Percentiles rank a stretch among this genome's conserved stretches.
Conservation (phyloP, 1,284 basidiomycete genomes). For the Tetrapyrgos nigripes region DNA sequence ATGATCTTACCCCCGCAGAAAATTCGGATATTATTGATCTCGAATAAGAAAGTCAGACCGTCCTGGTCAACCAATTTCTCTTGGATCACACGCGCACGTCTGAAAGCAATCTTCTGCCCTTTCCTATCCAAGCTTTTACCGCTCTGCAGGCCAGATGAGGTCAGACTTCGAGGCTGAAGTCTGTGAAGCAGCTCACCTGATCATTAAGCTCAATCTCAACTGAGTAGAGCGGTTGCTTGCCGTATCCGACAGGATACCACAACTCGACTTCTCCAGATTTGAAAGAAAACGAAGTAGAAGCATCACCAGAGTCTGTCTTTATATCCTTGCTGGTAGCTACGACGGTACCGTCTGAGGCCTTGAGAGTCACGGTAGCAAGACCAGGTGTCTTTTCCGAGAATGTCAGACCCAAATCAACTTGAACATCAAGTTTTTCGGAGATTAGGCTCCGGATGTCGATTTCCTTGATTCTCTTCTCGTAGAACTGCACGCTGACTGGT, state of each 20-base stretch:
- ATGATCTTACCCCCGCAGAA: constrained; percentile 77
- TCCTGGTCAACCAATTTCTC: constrained; percentile 74
- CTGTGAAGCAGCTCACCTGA: constrained; percentile 42
- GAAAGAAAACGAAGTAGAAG: constrained; percentile 56
- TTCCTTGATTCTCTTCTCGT: constrained; percentile 67
- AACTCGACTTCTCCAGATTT: constrained; percentile 63
- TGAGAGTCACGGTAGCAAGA: constrained; percentile 54
- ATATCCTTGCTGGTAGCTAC: constrained; percentile 45
- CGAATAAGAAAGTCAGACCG: constrained; percentile 86
- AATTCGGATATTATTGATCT: constrained; percentile 86
- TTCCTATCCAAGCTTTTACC: constrained; percentile 56
- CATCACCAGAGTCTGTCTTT: constrained; percentile 43
- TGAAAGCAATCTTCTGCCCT: constrained; percentile 73
- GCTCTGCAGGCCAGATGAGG: constrained; percentile 46
- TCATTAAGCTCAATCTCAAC: constrained; percentile 60
- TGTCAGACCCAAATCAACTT: constrained; percentile 51
- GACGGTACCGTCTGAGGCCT: constrained; percentile 50
- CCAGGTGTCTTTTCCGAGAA: constrained; percentile 46
- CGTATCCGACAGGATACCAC: constrained; percentile 89
- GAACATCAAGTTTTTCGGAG: constrained; percentile 56
- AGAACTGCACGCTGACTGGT: constrained; percentile 74
- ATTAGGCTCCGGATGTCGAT: constrained; percentile 64
- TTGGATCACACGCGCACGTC: constrained; percentile 77
- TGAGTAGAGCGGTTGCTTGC: constrained; percentile 78
- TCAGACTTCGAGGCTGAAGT: neutral